A percentile compares a stretch with the other conserved stretches of the same genome.
phyloP scores from a whole-genome alignment of 331 rosid species.

The Ulmus americana region DNA sequence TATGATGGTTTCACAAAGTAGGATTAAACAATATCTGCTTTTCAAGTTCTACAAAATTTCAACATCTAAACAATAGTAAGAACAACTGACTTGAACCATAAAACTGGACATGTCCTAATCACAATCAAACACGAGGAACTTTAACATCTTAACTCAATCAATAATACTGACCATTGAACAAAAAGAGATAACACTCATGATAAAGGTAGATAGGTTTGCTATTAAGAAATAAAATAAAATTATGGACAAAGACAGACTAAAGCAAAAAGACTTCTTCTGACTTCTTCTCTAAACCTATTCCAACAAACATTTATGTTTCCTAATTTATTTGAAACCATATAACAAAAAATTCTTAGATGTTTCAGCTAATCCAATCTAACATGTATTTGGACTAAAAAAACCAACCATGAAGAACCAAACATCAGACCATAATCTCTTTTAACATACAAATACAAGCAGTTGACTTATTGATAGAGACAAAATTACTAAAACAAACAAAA shows the following conservation, averaged over 20 bases:
- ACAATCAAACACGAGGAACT: not conserved
- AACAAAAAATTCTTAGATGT: no score
- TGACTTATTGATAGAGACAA: not conserved
- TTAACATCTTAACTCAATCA: not conserved
- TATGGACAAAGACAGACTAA: no score
- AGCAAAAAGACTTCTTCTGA: no score
- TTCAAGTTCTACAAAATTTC: not conserved
- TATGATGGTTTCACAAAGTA: not conserved
- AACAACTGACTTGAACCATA: not conserved
- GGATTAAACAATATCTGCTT: not conserved
- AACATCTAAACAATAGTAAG: not conserved
- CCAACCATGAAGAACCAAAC: no score
- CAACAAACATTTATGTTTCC: no score
- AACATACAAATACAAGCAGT: not conserved
- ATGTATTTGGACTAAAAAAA: no score
- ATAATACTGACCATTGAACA: not conserved
- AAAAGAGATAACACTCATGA: not conserved
- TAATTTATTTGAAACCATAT: no score
- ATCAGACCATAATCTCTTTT: not conserved
- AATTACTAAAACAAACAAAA: not conserved
- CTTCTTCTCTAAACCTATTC: no score
- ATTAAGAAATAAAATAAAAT: no score
- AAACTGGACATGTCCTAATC: not conserved
- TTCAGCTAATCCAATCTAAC: no score
- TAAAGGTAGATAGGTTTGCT: no score